phyloP scores from a whole-genome alignment of 2,329 filamentous ascomycete genomes.

The Hymenoscyphus fructigenus region DNA sequence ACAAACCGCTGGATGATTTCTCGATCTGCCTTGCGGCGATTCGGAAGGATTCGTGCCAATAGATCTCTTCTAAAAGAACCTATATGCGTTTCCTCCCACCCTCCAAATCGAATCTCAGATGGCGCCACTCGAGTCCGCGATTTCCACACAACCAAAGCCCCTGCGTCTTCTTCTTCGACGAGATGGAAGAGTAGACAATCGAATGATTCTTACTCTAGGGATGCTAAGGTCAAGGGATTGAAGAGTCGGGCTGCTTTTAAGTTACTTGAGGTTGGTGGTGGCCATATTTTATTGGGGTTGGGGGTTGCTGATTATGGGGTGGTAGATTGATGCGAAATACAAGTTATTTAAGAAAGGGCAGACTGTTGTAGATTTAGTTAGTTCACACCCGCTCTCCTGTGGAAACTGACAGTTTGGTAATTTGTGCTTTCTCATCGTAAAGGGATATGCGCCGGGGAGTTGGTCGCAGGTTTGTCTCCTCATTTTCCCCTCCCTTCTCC shows the following conservation, averaged over 20 bases:
- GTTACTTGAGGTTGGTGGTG: slow-evolving; percentile 67
- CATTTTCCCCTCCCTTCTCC: neutral
- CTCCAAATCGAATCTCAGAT: neutral
- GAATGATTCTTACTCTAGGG: slow-evolving; percentile 68
- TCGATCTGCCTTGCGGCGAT: slow-evolving; percentile 23
- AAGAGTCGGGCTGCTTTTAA: slow-evolving; percentile 95
- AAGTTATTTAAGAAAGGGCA: slow-evolving; percentile 75
- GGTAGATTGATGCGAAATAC: slow-evolving; percentile 78
- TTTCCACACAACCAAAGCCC: slow-evolving; percentile 7
- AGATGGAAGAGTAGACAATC: slow-evolving; percentile 81
- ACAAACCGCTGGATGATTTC: slow-evolving; percentile 30
- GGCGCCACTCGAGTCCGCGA: neutral
- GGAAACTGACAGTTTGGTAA: neutral
- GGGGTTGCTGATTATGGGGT: slow-evolving; percentile 8
- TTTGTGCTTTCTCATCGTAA: slow-evolving; percentile 13
- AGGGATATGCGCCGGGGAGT: slow-evolving; percentile 75
- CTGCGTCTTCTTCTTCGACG: slow-evolving; percentile 58
- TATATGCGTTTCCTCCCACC: neutral
- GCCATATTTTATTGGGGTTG: neutral
- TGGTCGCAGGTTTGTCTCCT: slow-evolving; percentile 61
- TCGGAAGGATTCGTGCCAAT: slow-evolving; percentile 12
- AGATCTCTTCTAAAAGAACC: slow-evolving; percentile 1
- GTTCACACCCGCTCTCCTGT: slow-evolving; percentile 23
- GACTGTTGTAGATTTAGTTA: slow-evolving; percentile 85
- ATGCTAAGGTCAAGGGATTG: slow-evolving; percentile 75